These are phyloP conservation scores for Crithidia bombi DNA, from an alignment of 208 protist species.

Conservation along the genomic window DNA sequence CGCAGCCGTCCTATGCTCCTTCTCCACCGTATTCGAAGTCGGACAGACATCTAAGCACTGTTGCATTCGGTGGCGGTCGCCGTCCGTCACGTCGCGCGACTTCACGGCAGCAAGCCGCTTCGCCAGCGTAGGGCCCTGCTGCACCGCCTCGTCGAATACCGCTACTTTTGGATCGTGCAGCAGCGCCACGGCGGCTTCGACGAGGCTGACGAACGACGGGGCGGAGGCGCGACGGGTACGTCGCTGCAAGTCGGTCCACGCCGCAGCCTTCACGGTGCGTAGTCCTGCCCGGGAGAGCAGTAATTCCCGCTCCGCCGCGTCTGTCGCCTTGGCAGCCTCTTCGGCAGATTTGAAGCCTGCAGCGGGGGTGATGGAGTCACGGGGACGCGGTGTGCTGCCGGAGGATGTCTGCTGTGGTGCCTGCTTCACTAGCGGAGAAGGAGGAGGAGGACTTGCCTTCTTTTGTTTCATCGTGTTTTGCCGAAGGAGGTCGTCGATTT, in stretches of 20 bases:
- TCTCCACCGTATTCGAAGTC: not conserved
- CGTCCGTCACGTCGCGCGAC: not conserved
- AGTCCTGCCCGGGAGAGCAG: constrained; percentile 31
- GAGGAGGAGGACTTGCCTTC: no score
- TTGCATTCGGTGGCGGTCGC: constrained; percentile 1
- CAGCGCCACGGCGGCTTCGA: constrained; percentile 19
- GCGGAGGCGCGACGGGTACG: constrained; percentile 14
- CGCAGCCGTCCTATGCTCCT: constrained; percentile 14
- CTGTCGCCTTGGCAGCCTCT: constrained; percentile 3
- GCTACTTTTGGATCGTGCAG: constrained; percentile 9
- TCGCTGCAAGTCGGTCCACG: constrained; percentile 32
- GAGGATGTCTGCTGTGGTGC: not conserved
- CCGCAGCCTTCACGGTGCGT: constrained; percentile 24
- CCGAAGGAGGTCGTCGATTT: constrained; percentile 25
- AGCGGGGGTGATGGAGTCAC: not conserved
- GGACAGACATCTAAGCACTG: constrained; percentile 18
- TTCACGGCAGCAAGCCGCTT: constrained; percentile 18
- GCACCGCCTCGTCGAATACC: constrained; percentile 15
- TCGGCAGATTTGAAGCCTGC: not conserved
- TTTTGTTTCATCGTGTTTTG: not conserved
- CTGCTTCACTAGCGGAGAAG: no score
- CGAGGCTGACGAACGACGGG: constrained; percentile 2
- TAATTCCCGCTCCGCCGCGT: constrained; percentile 21
- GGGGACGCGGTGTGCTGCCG: not conserved
- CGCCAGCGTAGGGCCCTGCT: constrained; percentile 8